Evolutionary conservation across 768 basidiomycete genomes (phyloP).

Genomic region (Tylopilus vinaceipallidus): DNA sequence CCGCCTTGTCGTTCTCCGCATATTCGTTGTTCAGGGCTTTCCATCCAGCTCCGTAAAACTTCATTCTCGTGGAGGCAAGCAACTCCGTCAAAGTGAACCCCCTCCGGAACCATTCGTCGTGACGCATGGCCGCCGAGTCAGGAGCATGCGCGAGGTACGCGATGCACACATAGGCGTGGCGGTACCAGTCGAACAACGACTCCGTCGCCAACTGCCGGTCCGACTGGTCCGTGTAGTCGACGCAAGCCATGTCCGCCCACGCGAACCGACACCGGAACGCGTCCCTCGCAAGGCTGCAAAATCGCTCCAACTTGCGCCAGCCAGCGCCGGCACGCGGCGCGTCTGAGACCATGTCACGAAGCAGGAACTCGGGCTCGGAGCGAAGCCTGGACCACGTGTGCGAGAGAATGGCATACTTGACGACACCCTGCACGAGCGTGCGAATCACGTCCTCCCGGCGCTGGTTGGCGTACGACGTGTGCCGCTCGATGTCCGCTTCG

Average conservation of each 20-base stretch:
- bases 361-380: background rate
- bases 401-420: conserved; percentile 23
- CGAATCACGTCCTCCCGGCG: conserved; percentile 22
- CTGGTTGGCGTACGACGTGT: conserved; percentile 24
- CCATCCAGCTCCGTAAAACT: conserved; percentile 23
- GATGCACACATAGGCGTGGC: conserved; percentile 23
- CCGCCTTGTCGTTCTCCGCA: conserved; percentile 25
- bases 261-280: conserved; percentile 20
- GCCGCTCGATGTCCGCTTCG: conserved; percentile 20
- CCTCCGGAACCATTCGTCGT: conserved; percentile 16
- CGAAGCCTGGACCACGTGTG: conserved; percentile 7
- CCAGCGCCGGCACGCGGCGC: background rate
- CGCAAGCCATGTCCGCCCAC: conserved; percentile 19
- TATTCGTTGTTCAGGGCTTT: conserved; percentile 13
- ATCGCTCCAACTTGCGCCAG: conserved; percentile 17
- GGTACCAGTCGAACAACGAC: conserved; percentile 17
- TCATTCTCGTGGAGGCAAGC: conserved; percentile 19
- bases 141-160: conserved; percentile 8
- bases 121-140: conserved; percentile 3
- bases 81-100: conserved; percentile 18
- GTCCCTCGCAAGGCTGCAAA: conserved; percentile 5
- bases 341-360: conserved; percentile 5
- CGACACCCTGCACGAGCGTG: conserved; percentile 18
- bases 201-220: background rate
- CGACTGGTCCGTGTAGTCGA: background rate